Evolutionary conservation across 164 flowering plant genomes (phyloP), one percentile per base, ranked within the genome.

Genomic region (Malania oleifera): DNA sequence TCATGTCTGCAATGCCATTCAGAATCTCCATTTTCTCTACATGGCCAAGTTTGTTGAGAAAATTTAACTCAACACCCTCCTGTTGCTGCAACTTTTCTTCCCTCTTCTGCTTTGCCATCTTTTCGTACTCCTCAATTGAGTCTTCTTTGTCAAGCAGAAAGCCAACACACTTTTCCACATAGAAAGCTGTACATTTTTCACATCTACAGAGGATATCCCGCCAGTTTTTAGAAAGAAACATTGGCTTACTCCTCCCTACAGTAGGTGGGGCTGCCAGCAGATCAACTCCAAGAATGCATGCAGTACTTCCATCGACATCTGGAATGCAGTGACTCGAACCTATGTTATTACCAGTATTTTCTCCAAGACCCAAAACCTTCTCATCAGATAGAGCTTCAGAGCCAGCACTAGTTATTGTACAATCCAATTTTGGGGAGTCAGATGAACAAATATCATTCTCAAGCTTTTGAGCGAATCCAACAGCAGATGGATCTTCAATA

Each of bases 91-190:
- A 56, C 57, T 88, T 90, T 68, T 91, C 93, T 64, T 80, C 83
- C 77, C 99, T 86, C 70, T 81, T 95, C 78, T 73, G 74, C 70
- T 80, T 84, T 23, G 83, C 99, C 66, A 79, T 67, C 63, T 80
- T 84, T 73, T 95, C 99, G 74, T 95, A 95, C 75, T 91, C 96
- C 18, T 70, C 83, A 53, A 95, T 91, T 3, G 97, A 70, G 64
- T 91, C 97, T 63, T 88, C 97, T 67, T 69, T 78, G 67, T 85
- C 97, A 60, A 85, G 77, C 61, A 95, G 75, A 78, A 70, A 89
- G 34, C 71, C 46, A 50, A 87, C 67, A 20, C 72, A 62, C 73
- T 82, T 89, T 67, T 72, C 70, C 35, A 58, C 63, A 64, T 85
- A 95, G 65, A 79, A 75, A 10, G 68, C 80, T 11, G 46, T 17